Percentiles rank a stretch among this genome's conserved stretches.
These are phyloP conservation scores for Lyophyllum shimeji DNA, from an alignment of 768 basidiomycete species.

Conservation along the genomic window DNA sequence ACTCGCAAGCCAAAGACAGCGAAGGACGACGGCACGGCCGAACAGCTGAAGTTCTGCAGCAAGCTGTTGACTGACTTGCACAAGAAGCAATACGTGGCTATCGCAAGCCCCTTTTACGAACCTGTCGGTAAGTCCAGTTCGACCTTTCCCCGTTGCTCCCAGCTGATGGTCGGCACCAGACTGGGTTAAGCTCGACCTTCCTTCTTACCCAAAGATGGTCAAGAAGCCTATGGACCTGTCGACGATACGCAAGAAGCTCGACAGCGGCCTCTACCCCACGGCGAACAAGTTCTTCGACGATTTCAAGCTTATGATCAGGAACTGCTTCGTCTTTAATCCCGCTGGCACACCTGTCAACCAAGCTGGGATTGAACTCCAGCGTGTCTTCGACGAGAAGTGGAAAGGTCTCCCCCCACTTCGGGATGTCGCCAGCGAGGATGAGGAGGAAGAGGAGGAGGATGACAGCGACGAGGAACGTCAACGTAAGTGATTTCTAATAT, in stretches of 20 bases:
- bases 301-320: constrained; percentile 92
- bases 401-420: constrained; percentile 65
- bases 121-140: constrained; percentile 75
- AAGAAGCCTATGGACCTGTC: constrained; percentile 96
- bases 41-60: constrained; percentile 82
- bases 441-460: constrained; percentile 67
- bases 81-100: constrained; percentile 71
- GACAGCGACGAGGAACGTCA: constrained; percentile 67
- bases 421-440: constrained; percentile 56
- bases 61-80: constrained; percentile 75
- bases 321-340: constrained; percentile 93
- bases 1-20: constrained; percentile 57
- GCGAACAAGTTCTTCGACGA: constrained; percentile 85
- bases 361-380: constrained; percentile 83
- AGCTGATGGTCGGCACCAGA: constrained; percentile 44
- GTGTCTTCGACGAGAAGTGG: constrained; percentile 93
- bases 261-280: constrained; percentile 71
- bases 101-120: constrained; percentile 86
- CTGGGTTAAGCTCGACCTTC: constrained; percentile 74
- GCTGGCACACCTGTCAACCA: constrained; percentile 82
- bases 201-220: constrained; percentile 82
- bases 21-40: constrained; percentile 68
- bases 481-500: constrained; percentile 45
- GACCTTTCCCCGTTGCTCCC: constrained; percentile 4
- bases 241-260: constrained; percentile 86